Conservation (phyloP, 2,329 filamentous ascomycete species). For the Truncatella angustata region DNA sequence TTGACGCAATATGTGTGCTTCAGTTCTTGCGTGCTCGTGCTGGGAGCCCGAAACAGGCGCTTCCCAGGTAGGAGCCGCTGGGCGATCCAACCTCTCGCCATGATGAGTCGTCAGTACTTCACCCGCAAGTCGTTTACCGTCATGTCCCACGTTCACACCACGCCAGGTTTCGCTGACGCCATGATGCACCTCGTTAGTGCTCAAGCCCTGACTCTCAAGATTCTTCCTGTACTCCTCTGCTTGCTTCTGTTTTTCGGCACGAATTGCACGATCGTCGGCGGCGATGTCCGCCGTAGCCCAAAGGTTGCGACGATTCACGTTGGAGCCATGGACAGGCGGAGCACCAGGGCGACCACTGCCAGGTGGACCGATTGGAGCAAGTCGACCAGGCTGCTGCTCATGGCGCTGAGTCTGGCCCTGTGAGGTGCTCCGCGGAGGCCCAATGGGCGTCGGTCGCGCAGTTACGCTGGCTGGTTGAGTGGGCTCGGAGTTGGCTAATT, state of each 20-base stretch:
- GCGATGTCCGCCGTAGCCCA: constrained; percentile 24
- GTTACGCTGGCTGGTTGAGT: constrained; percentile 30
- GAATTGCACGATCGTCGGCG: constrained; percentile 42
- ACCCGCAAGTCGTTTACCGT: constrained; percentile 32
- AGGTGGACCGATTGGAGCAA: constrained; percentile 30
- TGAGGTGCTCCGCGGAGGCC: constrained; percentile 27
- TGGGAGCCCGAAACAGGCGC: not conserved
- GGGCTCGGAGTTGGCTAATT: constrained; percentile 40
- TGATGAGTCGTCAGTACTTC: constrained; percentile 19
- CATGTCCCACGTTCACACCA: constrained; percentile 34
- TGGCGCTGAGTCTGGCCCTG: constrained; percentile 15
- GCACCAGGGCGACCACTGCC: not conserved
- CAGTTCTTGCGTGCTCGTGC: not conserved
- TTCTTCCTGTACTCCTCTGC: constrained; percentile 41
- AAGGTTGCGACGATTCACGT: constrained; percentile 12
- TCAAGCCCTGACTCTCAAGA: constrained; percentile 42
- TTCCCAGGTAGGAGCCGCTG: constrained; percentile 10
- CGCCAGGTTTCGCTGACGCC: constrained; percentile 56
- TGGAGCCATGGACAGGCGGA: constrained; percentile 8
- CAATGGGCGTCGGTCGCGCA: constrained; percentile 44
- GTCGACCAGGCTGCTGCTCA: constrained; percentile 18
- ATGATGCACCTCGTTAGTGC: constrained; percentile 43
- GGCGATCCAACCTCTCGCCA: constrained; percentile 7
- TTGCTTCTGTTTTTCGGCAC: constrained; percentile 36
- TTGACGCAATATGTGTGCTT: constrained; percentile 8